Percentiles rank a stretch among this genome's conserved stretches.
Evolutionary conservation across 2,329 filamentous ascomycete species (phyloP).

Genomic region (Ceratocystis albifundus): DNA sequence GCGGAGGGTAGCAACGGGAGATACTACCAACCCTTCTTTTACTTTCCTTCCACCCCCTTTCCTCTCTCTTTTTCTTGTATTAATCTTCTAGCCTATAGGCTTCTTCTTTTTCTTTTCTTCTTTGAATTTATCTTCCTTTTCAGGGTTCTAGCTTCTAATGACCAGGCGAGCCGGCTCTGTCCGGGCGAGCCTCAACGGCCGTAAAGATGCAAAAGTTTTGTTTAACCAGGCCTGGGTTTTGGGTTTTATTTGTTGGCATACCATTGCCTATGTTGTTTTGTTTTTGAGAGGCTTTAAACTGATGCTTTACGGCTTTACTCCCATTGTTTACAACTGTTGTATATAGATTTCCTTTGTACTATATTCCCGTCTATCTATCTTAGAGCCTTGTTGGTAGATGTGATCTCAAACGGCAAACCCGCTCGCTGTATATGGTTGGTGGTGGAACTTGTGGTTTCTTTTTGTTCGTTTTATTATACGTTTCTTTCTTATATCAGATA

Average conservation of each 20-base stretch:
- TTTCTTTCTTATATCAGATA: no score
- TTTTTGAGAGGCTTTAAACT: background rate
- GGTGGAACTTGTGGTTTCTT: no score
- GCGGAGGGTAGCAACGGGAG: background rate
- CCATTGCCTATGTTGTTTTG: background rate
- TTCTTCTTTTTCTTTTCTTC: background rate
- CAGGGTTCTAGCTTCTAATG: background rate
- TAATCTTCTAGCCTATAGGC: background rate
- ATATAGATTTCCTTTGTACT: conserved; percentile 4
- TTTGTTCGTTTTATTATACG: no score
- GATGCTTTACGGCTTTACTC: background rate
- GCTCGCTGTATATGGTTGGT: no score
- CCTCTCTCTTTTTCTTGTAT: no score
- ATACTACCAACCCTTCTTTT: background rate
- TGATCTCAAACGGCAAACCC: background rate
- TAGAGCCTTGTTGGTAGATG: background rate
- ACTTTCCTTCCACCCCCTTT: background rate
- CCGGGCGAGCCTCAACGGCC: background rate
- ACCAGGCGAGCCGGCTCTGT: background rate
- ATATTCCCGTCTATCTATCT: background rate
- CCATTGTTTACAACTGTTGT: background rate
- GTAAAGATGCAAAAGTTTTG: background rate
- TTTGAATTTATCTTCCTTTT: background rate
- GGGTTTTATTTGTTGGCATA: background rate
- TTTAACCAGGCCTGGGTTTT: no score